Evolutionary conservation across 129 eudicot genomes (phyloP).

Genomic region (Artemisia tridentata): DNA sequence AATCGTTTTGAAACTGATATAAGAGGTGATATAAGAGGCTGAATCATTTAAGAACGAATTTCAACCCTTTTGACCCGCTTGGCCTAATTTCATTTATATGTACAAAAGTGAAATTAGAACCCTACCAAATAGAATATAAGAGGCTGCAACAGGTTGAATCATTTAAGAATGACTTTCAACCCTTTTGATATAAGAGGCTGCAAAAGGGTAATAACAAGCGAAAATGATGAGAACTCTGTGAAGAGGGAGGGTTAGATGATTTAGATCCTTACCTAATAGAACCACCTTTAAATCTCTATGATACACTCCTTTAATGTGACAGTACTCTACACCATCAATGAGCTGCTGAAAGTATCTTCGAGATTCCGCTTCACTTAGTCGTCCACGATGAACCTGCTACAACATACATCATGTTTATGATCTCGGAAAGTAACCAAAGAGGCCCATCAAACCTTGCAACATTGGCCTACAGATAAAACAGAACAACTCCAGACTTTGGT

Average conservation of each 20-base stretch:
- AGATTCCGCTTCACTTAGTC: slow-evolving; percentile 92
- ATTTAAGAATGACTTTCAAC: no score
- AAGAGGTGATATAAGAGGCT: no score
- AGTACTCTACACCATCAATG: slow-evolving; percentile 88
- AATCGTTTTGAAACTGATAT: no score
- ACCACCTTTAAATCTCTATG: slow-evolving; percentile 92
- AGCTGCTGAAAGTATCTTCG: slow-evolving; percentile 92
- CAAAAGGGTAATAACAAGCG: slow-evolving; percentile 20
- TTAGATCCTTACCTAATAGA: background rate
- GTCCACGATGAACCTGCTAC: slow-evolving; percentile 75
- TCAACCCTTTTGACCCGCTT: no score
- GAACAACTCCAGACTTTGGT: no score
- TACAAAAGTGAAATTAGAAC: no score
- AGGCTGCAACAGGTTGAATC: no score
- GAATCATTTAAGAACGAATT: no score
- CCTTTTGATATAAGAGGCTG: slow-evolving; percentile 47
- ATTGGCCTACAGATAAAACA: no score
- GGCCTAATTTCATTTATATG: no score
- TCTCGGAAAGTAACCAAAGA: background rate
- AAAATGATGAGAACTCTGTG: slow-evolving; percentile 20
- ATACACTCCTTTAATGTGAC: slow-evolving; percentile 97
- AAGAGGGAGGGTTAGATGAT: slow-evolving; percentile 12
- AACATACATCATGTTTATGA: slow-evolving; percentile 7
- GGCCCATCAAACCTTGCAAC: no score
- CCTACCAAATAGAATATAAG: no score